phyloP scores from a whole-genome alignment of 345 rosid genomes.

The Hibiscus mutabilis region DNA sequence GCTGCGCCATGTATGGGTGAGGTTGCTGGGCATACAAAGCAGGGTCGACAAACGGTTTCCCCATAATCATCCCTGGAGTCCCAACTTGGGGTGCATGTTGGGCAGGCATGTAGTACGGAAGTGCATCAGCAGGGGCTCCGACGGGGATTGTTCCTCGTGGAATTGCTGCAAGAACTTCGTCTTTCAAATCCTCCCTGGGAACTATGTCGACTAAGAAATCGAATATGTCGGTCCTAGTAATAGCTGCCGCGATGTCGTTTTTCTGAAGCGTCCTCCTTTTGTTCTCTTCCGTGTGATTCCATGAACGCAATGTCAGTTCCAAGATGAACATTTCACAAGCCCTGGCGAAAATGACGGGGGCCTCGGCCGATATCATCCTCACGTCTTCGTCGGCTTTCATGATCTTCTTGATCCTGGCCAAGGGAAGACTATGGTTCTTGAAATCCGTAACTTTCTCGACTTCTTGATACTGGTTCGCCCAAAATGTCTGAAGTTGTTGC shows the following conservation, averaged over 20 bases:
- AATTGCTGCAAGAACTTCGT: conserved; percentile 65
- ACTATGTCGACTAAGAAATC: conserved; percentile 92
- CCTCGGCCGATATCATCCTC: conserved; percentile 97
- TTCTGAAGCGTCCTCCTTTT: conserved; percentile 92
- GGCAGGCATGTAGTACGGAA: conserved; percentile 68
- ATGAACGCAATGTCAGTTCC: conserved; percentile 82
- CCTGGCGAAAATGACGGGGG: conserved; percentile 89
- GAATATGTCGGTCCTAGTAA: conserved; percentile 87
- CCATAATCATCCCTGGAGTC: conserved; percentile 78
- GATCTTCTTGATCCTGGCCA: conserved; percentile 97
- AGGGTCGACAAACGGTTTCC: conserved; percentile 68
- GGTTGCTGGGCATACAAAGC: conserved; percentile 48
- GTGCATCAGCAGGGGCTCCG: conserved; percentile 58
- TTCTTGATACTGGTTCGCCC: conserved; percentile 80
- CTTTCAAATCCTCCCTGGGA: conserved; percentile 86
- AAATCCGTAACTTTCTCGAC: conserved; percentile 75
- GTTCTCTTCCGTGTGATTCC: conserved; percentile 98
- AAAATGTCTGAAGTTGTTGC: conserved; percentile 79
- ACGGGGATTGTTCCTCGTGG: conserved; percentile 51
- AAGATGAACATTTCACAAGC: conserved; percentile 98
- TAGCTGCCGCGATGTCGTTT: conserved; percentile 93
- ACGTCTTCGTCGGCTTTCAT: conserved; percentile 99
- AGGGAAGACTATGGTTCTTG: conserved; percentile 90
- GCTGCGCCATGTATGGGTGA: conserved; percentile 65
- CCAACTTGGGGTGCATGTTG: conserved; percentile 59